A percentile compares a stretch with the other conserved stretches of the same genome.
phyloP scores from a whole-genome alignment of 176 grass and related monocot species.

The Aegilops tauschii region DNA sequence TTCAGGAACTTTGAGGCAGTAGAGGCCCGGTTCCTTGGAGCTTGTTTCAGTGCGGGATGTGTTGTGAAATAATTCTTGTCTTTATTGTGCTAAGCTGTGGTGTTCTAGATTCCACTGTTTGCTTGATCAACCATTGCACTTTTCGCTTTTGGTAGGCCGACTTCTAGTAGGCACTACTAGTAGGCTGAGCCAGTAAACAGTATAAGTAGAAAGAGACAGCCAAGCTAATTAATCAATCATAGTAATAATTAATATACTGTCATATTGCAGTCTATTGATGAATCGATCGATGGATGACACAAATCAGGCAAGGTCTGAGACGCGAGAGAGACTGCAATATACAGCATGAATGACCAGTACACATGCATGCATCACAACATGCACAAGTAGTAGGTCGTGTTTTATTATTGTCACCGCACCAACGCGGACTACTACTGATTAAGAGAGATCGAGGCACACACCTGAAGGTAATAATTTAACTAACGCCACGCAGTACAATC shows the following conservation, averaged over 20 bases:
- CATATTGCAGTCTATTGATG: not conserved
- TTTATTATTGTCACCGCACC: slow-evolving; percentile 6
- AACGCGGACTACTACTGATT: not conserved
- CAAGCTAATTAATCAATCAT: not conserved
- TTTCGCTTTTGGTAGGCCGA: not conserved
- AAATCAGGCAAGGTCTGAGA: not conserved
- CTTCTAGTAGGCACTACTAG: no score
- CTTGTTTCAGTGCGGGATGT: slow-evolving; percentile 56
- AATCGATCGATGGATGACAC: not conserved
- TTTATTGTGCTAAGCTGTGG: not conserved
- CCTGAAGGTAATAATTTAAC: not conserved
- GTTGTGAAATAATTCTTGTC: not conserved
- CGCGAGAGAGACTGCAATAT: not conserved
- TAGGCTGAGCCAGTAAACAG: not conserved
- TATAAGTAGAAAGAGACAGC: not conserved
- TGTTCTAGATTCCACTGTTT: not conserved
- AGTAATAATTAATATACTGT: not conserved
- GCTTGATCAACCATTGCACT: not conserved
- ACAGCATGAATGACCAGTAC: not conserved
- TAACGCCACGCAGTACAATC: not conserved
- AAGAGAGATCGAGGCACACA: not conserved
- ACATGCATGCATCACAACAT: not conserved
- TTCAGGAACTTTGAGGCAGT: slow-evolving; percentile 74
- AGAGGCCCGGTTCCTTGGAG: slow-evolving; percentile 76
- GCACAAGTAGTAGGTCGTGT: slow-evolving; percentile 13